phyloP scores from a whole-genome alignment of 352 stramenopile species.

The Phytophthora parvispora region DNA sequence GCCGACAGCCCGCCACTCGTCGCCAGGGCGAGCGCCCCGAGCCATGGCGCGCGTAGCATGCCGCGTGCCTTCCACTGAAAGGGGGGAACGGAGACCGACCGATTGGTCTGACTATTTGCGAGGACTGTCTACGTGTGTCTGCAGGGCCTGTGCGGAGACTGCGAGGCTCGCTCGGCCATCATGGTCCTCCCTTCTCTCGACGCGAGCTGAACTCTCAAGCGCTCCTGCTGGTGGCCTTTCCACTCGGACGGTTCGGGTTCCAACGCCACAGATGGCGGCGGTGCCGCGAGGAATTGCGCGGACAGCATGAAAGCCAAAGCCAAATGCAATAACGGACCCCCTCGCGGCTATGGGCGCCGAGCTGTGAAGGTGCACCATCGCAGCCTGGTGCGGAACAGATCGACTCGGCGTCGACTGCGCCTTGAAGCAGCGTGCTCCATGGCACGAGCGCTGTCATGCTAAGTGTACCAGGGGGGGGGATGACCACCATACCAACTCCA shows the following conservation, averaged over 20 bases:
- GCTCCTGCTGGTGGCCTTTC: slow-evolving; percentile 27
- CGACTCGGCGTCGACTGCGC: not conserved
- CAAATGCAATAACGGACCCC: not conserved
- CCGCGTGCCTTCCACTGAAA: slow-evolving; percentile 30
- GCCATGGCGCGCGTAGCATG: slow-evolving; percentile 38
- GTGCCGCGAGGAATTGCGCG: slow-evolving; percentile 39
- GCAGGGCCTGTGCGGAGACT: not conserved
- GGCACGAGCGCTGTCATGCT: slow-evolving; percentile 19
- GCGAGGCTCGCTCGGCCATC: slow-evolving; percentile 1
- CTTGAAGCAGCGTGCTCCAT: slow-evolving; percentile 23
- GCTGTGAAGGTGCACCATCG: slow-evolving; percentile 19
- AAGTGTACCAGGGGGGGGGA: not conserved
- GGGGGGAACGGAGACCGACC: slow-evolving; percentile 21
- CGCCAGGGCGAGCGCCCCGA: slow-evolving; percentile 31
- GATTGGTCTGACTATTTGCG: slow-evolving; percentile 28
- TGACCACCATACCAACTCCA: not conserved
- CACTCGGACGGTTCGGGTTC: slow-evolving; percentile 30
- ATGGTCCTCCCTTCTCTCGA: slow-evolving; percentile 39
- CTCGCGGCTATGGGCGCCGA: slow-evolving; percentile 26
- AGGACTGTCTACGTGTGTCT: slow-evolving; percentile 29
- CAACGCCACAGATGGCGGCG: slow-evolving; percentile 24
- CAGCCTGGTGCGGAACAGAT: slow-evolving; percentile 21
- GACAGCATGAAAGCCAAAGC: slow-evolving; percentile 6
- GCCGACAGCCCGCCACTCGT: slow-evolving; percentile 15
- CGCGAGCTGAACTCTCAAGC: slow-evolving; percentile 40